phyloP scores from a whole-genome alignment of 1,284 basidiomycete genomes.

The Fereydounia khargensis region DNA sequence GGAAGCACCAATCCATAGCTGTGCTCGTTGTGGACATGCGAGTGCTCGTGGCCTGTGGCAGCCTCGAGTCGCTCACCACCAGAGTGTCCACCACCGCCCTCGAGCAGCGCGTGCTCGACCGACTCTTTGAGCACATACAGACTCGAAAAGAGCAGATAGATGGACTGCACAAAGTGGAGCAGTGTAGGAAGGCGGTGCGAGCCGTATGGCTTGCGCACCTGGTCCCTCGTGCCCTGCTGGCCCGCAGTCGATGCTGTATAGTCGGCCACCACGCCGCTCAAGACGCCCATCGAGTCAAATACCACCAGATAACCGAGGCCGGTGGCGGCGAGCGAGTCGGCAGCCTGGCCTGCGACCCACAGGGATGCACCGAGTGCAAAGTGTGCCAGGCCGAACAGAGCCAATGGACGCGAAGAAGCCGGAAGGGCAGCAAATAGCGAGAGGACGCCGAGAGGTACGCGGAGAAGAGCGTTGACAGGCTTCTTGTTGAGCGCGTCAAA shows the following conservation, averaged over 20 bases:
- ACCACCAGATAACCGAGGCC: slow-evolving; percentile 94
- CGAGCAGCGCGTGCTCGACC: slow-evolving; percentile 60
- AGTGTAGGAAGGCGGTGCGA: slow-evolving; percentile 73
- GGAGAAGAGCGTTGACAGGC: not conserved
- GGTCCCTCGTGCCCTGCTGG: not conserved
- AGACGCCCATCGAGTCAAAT: slow-evolving; percentile 69
- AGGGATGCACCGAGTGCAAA: slow-evolving; percentile 64
- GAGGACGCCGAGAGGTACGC: slow-evolving; percentile 1
- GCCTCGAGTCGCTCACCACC: slow-evolving; percentile 2
- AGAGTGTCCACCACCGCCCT: slow-evolving; percentile 16
- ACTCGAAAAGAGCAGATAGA: slow-evolving; percentile 84
- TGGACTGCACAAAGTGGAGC: slow-evolving; percentile 78
- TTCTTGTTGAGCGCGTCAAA: too few species aligned
- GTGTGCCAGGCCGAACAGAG: slow-evolving; percentile 60
- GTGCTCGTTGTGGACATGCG: slow-evolving; percentile 37
- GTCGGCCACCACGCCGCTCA: slow-evolving; percentile 28
- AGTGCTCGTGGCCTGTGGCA: slow-evolving; percentile 25
- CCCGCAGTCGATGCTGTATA: slow-evolving; percentile 20
- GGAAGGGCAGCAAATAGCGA: slow-evolving; percentile 56
- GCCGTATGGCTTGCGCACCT: slow-evolving; percentile 60
- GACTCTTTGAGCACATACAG: slow-evolving; percentile 93
- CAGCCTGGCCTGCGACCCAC: slow-evolving; percentile 88
- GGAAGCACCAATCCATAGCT: slow-evolving; percentile 37
- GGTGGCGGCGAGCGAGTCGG: slow-evolving; percentile 80
- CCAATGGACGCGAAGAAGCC: slow-evolving; percentile 56